phyloP scores from a whole-genome alignment of 352 stramenopile genomes.

The Pythium pectinolyticum region DNA sequence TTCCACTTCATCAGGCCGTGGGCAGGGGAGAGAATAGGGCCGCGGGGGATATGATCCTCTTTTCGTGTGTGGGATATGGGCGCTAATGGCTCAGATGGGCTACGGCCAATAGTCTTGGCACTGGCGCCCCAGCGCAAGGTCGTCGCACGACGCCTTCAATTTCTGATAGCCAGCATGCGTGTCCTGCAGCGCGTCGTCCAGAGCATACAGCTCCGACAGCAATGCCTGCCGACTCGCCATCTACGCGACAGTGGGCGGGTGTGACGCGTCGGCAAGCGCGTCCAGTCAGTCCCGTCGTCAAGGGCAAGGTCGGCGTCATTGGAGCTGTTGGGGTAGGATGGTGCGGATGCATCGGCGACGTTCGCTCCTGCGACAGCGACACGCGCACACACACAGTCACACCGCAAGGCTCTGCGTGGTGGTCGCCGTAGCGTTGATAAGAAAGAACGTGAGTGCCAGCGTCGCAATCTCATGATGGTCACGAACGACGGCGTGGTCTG shows the following conservation, averaged over 20 bases:
- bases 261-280: slow-evolving; percentile 9
- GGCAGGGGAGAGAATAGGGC: too few species aligned
- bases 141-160: too few species aligned
- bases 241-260: slow-evolving; percentile 2
- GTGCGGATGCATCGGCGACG: slow-evolving; percentile 24
- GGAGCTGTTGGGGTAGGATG: background rate
- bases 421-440: slow-evolving; percentile 39
- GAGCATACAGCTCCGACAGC: slow-evolving; percentile 25
- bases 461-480: slow-evolving; percentile 41
- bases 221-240: too few species aligned
- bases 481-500: slow-evolving; percentile 41
- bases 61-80: too few species aligned
- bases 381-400: too few species aligned
- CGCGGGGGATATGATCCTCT: too few species aligned
- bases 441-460: slow-evolving; percentile 39
- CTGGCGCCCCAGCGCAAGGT: too few species aligned
- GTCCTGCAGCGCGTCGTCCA: slow-evolving; percentile 35
- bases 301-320: too few species aligned
- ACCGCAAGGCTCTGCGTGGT: too few species aligned
- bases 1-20: too few species aligned
- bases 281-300: slow-evolving; percentile 11
- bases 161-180: slow-evolving; percentile 32
- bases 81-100: too few species aligned
- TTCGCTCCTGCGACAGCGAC: slow-evolving; percentile 21
- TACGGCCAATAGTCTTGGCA: too few species aligned